These are phyloP conservation scores for Mycena rebaudengoi DNA, from an alignment of 768 basidiomycete genomes.

Conservation along the genomic window DNA sequence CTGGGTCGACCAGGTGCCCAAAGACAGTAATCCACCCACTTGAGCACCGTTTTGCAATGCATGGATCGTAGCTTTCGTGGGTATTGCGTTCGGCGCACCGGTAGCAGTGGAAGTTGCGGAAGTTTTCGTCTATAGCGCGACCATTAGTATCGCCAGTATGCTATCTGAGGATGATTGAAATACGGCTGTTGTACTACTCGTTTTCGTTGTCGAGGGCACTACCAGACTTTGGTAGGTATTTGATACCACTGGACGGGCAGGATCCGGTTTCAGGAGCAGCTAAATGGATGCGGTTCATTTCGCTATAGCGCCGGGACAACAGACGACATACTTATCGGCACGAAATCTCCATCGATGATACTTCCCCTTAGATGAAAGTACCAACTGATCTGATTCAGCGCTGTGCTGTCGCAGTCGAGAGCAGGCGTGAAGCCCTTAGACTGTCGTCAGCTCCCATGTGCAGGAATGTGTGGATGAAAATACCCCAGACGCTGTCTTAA, in stretches of 20 bases:
- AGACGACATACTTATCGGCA: conserved; percentile 60
- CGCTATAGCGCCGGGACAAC: too few species aligned
- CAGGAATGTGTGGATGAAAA: conserved; percentile 1
- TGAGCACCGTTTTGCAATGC: conserved; percentile 46
- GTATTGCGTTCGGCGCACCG: conserved; percentile 40
- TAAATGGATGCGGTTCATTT: too few species aligned
- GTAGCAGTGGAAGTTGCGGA: background rate
- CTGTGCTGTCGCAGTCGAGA: conserved; percentile 48
- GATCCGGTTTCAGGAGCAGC: conserved; percentile 58
- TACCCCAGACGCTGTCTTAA: conserved; percentile 64
- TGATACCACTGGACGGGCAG: conserved; percentile 66
- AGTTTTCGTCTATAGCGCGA: background rate
- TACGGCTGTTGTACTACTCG: background rate
- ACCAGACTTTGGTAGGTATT: conserved; percentile 66
- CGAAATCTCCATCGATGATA: conserved; percentile 70
- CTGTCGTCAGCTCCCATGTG: conserved; percentile 9
- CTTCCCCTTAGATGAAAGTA: conserved; percentile 53
- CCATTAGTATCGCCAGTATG: background rate
- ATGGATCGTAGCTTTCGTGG: conserved; percentile 55
- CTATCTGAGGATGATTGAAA: background rate
- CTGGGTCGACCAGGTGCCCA: conserved; percentile 69
- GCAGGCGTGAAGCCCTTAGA: conserved; percentile 41
- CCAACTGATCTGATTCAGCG: conserved; percentile 37
- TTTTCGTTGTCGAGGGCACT: conserved; percentile 22
- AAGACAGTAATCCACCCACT: conserved; percentile 61